Evolutionary conservation across 345 rosid species (phyloP).

Genomic region (Iberis pinnata): DNA sequence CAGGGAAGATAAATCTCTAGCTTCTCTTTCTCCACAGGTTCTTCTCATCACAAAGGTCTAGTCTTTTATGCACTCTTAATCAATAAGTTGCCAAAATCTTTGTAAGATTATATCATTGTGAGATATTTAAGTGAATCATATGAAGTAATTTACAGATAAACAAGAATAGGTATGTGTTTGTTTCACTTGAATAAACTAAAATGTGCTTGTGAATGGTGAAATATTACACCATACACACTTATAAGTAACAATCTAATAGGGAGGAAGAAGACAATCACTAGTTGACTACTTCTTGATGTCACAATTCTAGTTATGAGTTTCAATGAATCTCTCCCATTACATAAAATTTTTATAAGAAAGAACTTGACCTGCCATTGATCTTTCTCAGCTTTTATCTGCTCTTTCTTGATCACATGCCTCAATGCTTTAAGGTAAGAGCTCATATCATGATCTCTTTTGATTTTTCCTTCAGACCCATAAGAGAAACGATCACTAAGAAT

Average conservation of each 20-base stretch:
- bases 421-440: slow-evolving; percentile 68
- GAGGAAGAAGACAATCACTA: slow-evolving; percentile 41
- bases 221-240: slow-evolving; percentile 38
- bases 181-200: slow-evolving; percentile 28
- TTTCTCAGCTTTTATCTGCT: slow-evolving; percentile 52
- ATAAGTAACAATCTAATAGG: slow-evolving; percentile 51
- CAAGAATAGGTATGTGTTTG: too few species aligned
- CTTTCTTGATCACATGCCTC: slow-evolving; percentile 55
- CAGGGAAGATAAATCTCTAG: too few species aligned
- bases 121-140: too few species aligned
- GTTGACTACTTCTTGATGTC: background rate
- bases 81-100: too few species aligned
- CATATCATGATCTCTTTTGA: slow-evolving; percentile 89
- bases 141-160: too few species aligned
- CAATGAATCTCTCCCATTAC: slow-evolving; percentile 55
- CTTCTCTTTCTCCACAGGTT: too few species aligned
- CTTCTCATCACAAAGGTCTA: too few species aligned
- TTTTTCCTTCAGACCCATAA: slow-evolving; percentile 80
- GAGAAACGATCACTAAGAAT: slow-evolving; percentile 76
- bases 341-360: slow-evolving; percentile 39
- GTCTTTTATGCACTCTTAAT: too few species aligned
- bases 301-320: slow-evolving; percentile 51
- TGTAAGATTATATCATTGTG: too few species aligned
- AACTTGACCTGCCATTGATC: slow-evolving; percentile 32
- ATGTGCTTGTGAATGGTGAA: slow-evolving; percentile 25